Evolutionary conservation across 2,329 filamentous ascomycete genomes (phyloP).

Genomic region (Leptographium flavum): DNA sequence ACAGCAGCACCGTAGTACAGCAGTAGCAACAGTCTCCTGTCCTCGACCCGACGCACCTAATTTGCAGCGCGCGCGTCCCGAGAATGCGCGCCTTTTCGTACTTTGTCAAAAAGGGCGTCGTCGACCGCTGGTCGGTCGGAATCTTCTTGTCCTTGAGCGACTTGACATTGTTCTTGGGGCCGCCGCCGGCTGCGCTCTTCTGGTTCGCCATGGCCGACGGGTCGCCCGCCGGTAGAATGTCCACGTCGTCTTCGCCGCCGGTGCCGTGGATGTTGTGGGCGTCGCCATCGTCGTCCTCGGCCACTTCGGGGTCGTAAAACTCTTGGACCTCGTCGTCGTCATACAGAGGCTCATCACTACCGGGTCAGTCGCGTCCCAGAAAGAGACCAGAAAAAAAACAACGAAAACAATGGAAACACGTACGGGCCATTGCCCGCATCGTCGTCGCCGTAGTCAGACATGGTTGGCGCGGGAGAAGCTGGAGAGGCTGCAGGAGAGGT

Average conservation of each 20-base stretch:
- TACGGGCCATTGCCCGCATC: constrained; percentile 40
- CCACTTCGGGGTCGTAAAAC: constrained; percentile 39
- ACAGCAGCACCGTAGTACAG: not conserved
- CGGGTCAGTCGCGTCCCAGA: constrained; percentile 6
- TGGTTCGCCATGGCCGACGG: constrained; percentile 43
- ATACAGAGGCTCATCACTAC: constrained; percentile 55
- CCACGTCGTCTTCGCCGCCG: constrained; percentile 38
- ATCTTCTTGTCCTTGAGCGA: constrained; percentile 73
- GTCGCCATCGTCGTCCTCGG: constrained; percentile 39
- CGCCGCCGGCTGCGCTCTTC: constrained; percentile 30
- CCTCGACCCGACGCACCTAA: constrained; percentile 73
- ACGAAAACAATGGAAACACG: constrained; percentile 18
- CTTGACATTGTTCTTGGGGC: constrained; percentile 35
- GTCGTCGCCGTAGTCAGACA: constrained; percentile 65
- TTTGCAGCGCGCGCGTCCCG: constrained; percentile 86
- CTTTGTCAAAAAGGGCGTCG: constrained; percentile 98
- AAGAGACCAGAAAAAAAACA: not conserved
- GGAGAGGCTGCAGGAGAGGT: not conserved
- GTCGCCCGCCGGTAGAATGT: constrained; percentile 47
- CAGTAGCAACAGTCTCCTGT: no score
- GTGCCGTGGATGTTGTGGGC: constrained; percentile 42
- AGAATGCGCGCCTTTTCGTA: constrained; percentile 91
- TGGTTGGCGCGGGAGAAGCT: constrained; percentile 18
- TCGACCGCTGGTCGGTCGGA: constrained; percentile 71
- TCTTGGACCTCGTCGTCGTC: constrained; percentile 54